Conservation (phyloP, 1,284 basidiomycete species). For the Waitea zeae region DNA sequence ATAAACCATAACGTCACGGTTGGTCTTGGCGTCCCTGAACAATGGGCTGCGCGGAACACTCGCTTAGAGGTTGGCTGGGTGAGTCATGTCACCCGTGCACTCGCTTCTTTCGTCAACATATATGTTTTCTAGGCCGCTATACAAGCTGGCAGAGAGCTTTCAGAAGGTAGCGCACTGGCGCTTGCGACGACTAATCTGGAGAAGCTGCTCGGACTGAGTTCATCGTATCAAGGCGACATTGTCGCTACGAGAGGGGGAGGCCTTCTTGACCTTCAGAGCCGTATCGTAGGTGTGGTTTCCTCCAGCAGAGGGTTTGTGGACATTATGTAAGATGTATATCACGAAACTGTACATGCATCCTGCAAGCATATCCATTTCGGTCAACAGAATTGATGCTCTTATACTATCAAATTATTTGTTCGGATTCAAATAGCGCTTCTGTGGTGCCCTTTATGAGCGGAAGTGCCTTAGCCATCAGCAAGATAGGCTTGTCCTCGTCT, state of each 20-base stretch:
- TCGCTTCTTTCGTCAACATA: neutral
- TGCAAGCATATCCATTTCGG: too few species aligned
- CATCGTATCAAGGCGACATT: conserved; percentile 27
- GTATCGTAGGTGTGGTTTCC: conserved; percentile 43
- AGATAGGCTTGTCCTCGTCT: too few species aligned
- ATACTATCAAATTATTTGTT: too few species aligned
- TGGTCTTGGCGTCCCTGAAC: conserved; percentile 41
- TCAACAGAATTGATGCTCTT: too few species aligned
- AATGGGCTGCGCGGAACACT: conserved; percentile 48
- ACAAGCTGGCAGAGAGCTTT: conserved; percentile 17
- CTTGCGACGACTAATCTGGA: conserved; percentile 47
- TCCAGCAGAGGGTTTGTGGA: conserved; percentile 13
- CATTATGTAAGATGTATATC: neutral
- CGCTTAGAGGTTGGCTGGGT: conserved; percentile 63
- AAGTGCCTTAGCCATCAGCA: too few species aligned
- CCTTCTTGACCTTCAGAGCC: conserved; percentile 39
- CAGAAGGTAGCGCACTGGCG: conserved; percentile 30
- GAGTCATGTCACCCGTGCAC: conserved; percentile 8
- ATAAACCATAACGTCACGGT: conserved; percentile 47
- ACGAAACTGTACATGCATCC: too few species aligned
- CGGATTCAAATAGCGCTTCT: too few species aligned
- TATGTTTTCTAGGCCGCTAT: conserved; percentile 1
- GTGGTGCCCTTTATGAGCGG: too few species aligned
- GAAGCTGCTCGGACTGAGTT: conserved; percentile 36
- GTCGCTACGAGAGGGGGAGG: conserved; percentile 53